phyloP scores from a whole-genome alignment of 768 basidiomycete species.

The Suillus subalutaceus region DNA sequence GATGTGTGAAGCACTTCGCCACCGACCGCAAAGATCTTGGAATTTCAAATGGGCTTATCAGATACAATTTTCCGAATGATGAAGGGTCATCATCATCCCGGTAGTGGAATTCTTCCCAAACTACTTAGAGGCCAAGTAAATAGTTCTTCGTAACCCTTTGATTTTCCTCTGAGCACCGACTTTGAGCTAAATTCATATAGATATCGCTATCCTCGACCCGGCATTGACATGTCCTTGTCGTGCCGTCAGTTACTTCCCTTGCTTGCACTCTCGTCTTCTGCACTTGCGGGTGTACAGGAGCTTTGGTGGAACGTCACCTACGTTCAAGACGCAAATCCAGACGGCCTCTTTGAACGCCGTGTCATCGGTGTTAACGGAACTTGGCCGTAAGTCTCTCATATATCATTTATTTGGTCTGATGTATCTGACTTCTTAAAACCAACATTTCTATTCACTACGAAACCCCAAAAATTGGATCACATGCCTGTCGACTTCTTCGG shows the following conservation, averaged over 20 bases:
- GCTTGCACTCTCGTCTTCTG: conserved; percentile 33
- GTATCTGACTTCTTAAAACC: not conserved
- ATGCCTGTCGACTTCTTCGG: not conserved
- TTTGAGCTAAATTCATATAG: not conserved
- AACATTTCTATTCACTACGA: not conserved
- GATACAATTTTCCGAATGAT: too few relatives aligned
- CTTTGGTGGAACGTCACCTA: conserved; percentile 93
- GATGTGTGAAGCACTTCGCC: too few relatives aligned
- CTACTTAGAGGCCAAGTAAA: not conserved
- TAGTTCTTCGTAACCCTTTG: too few relatives aligned
- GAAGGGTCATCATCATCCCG: not conserved
- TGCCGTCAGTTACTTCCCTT: conserved; percentile 19
- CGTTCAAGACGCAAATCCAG: conserved; percentile 77
- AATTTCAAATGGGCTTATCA: too few relatives aligned
- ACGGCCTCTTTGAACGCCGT: conserved; percentile 73
- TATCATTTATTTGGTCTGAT: not conserved
- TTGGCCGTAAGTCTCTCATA: conserved; percentile 76
- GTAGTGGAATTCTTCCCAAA: too few relatives aligned
- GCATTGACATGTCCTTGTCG: conserved; percentile 3
- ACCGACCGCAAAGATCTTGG: too few relatives aligned
- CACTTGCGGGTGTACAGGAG: conserved; percentile 69
- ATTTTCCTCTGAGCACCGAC: too few relatives aligned
- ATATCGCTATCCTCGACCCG: not conserved
- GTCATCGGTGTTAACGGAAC: conserved; percentile 89
- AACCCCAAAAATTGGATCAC: not conserved